Conservation (phyloP, 2,329 filamentous ascomycete species). For the Sarocladiaceae sp. region DNA sequence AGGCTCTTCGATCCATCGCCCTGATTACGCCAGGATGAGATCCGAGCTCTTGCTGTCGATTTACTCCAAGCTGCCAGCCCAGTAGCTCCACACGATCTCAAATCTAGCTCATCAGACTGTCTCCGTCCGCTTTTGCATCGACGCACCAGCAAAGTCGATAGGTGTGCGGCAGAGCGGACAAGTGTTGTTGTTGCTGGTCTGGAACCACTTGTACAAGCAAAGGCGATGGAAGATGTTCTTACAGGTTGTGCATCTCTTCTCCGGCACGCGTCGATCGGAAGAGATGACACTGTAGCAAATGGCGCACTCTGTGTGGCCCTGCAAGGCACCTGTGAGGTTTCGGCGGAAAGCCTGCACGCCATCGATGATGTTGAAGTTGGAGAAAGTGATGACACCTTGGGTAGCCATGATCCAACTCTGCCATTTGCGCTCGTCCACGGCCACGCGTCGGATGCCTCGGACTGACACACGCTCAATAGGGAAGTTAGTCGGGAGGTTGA, state of each 20-base stretch:
- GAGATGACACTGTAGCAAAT: conserved; percentile 97
- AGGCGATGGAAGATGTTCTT: conserved; percentile 88
- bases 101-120: conserved; percentile 9
- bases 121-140: background rate
- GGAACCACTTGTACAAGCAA: conserved; percentile 97
- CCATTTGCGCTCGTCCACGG: conserved; percentile 89
- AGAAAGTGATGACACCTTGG: conserved; percentile 90
- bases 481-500: conserved; percentile 75
- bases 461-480: conserved; percentile 78
- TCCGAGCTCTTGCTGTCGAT: no score
- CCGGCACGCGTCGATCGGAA: conserved; percentile 81
- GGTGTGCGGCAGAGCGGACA: conserved; percentile 91
- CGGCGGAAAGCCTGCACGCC: conserved; percentile 79
- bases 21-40: no score
- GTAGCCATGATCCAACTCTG: conserved; percentile 83
- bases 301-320: conserved; percentile 91
- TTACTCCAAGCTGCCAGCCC: no score
- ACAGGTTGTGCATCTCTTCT: conserved; percentile 88
- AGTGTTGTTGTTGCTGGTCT: conserved; percentile 83
- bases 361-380: conserved; percentile 83
- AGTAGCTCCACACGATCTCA: no score
- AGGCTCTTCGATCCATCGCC: background rate
- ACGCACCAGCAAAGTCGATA: conserved; percentile 56
- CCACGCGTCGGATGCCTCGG: conserved; percentile 73
- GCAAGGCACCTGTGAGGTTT: conserved; percentile 83